A percentile compares a stretch with the other conserved stretches of the same genome.
Evolutionary conservation across 225 moss, liverwort and hornwort species (phyloP).

Genomic region (Sphagnum contortum): DNA sequence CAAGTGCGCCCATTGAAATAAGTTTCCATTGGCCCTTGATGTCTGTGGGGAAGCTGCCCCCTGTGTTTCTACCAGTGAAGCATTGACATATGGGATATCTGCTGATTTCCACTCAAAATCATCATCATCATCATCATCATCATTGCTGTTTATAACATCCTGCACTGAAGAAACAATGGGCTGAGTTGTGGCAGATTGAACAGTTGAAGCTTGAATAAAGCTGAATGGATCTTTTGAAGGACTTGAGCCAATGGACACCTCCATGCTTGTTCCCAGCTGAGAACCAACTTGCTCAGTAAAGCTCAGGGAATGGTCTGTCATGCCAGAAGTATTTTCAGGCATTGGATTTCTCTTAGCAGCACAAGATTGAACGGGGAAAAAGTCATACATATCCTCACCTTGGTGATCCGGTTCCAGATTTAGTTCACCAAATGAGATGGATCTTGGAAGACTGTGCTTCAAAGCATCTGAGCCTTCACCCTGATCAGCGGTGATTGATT

Average conservation of each 20-base stretch:
- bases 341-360: conserved; percentile 20
- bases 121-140: conserved; percentile 23
- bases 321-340: conserved; percentile 8
- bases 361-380: conserved; percentile 40
- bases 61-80: conserved; percentile 2
- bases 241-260: neutral
- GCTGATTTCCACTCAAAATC: conserved; percentile 48
- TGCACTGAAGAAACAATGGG: conserved; percentile 1
- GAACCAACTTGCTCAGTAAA: conserved; percentile 1
- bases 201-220: conserved; percentile 24
- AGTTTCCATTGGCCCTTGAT: conserved; percentile 11
- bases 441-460: conserved; percentile 21
- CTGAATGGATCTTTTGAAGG: conserved; percentile 24
- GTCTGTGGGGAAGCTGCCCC: conserved; percentile 10
- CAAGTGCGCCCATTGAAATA: conserved; percentile 23
- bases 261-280: neutral
- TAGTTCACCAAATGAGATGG: conserved; percentile 28
- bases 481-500: neutral
- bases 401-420: conserved; percentile 44
- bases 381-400: conserved; percentile 49
- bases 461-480: conserved; percentile 1
- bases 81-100: conserved; percentile 10
- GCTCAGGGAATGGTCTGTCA: conserved; percentile 8
- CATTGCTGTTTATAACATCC: conserved; percentile 3
- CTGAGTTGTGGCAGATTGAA: conserved; percentile 11